Conservation (phyloP, 495 filamentous ascomycete species). For the Lasiosphaeria hispida region DNA sequence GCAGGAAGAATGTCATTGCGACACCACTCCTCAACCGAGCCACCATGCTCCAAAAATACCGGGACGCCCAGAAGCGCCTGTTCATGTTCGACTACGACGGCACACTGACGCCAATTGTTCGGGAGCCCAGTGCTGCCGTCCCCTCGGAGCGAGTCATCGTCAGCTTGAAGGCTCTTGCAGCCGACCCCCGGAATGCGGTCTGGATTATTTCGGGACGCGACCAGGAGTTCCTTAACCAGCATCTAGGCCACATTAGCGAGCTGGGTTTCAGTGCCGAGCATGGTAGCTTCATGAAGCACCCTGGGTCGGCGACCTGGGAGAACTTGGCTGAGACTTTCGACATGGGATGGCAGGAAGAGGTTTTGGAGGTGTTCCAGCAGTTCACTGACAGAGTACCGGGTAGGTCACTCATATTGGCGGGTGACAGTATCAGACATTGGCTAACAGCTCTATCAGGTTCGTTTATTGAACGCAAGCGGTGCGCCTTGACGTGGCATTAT, state of each 20-base stretch:
- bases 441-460: constrained; percentile 56
- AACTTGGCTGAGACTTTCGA: constrained; percentile 78
- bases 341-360: constrained; percentile 85
- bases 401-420: constrained; percentile 22
- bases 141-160: constrained; percentile 78
- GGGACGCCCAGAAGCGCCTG: constrained; percentile 65
- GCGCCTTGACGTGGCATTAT: constrained; percentile 96
- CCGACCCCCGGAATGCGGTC: constrained; percentile 79
- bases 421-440: not conserved
- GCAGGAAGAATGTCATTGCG: constrained; percentile 66
- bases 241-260: constrained; percentile 79
- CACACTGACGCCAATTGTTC: constrained; percentile 93
- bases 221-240: constrained; percentile 80
- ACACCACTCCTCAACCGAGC: constrained; percentile 78
- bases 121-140: constrained; percentile 80
- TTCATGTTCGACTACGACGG: constrained; percentile 99
- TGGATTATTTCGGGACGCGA: constrained; percentile 98
- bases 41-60: constrained; percentile 67
- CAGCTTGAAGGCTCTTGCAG: constrained; percentile 73
- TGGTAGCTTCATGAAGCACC: constrained; percentile 86
- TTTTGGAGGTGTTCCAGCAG: constrained; percentile 74
- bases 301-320: constrained; percentile 71
- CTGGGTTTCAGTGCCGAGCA: constrained; percentile 93
- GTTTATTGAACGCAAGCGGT: constrained; percentile 87
- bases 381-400: constrained; percentile 83